phyloP scores from a whole-genome alignment of 2,329 filamentous ascomycete genomes.

The Pochonia chlamydosporia region DNA sequence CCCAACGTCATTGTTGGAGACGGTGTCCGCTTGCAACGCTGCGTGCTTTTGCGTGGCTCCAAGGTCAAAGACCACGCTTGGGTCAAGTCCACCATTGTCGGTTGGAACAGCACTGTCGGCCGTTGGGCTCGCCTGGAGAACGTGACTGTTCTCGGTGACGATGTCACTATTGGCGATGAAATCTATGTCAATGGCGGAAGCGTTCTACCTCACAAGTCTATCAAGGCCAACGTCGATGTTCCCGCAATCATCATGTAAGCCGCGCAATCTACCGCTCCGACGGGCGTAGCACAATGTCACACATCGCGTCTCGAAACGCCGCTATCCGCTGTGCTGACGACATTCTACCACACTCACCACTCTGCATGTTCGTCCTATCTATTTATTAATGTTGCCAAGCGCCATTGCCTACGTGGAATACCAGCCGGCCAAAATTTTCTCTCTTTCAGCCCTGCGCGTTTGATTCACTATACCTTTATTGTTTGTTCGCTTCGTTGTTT shows the following conservation, averaged over 20 bases:
- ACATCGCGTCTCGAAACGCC: neutral
- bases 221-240: constrained; percentile 94
- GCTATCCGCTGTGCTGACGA: neutral
- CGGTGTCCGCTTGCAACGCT: constrained; percentile 88
- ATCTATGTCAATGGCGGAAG: constrained; percentile 98
- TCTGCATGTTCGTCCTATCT: neutral
- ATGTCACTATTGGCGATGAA: constrained; percentile 95
- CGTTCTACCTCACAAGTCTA: constrained; percentile 95
- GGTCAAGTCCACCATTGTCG: constrained; percentile 98
- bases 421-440: neutral
- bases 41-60: constrained; percentile 79
- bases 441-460: neutral
- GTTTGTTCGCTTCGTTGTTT: neutral
- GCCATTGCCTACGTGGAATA: constrained; percentile 6
- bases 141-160: constrained; percentile 94
- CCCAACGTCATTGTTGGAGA: constrained; percentile 89
- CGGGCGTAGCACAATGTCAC: neutral
- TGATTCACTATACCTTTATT: neutral
- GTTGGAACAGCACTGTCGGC: constrained; percentile 95
- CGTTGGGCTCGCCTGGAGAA: constrained; percentile 97
- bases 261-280: neutral
- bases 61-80: constrained; percentile 99
- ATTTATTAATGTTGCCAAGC: neutral
- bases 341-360: neutral
- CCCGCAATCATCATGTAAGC: constrained; percentile 63